These are phyloP conservation scores for Apiotrichum montevideense DNA, from an alignment of 1,284 basidiomycete genomes.

Conservation along the genomic window DNA sequence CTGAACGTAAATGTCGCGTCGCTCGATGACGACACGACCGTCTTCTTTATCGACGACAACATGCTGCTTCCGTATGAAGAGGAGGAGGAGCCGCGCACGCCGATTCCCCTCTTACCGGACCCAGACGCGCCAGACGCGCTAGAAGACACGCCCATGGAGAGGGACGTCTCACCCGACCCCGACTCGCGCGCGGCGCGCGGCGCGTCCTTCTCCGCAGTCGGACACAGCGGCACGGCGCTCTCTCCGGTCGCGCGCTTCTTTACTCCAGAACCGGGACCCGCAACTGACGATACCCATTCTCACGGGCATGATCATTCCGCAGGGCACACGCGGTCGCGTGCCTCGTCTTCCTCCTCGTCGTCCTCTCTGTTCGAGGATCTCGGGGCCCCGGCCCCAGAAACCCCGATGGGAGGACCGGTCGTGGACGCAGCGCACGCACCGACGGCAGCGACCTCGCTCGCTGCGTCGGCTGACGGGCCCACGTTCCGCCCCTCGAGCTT, in stretches of 20 bases:
- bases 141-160: neutral
- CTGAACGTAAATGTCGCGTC: constrained; percentile 7
- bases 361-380: neutral
- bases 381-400: neutral
- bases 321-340: neutral
- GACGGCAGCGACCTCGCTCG: neutral
- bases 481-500: neutral
- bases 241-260: too few relatives aligned
- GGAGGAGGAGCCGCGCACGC: neutral
- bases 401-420: neutral
- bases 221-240: neutral
- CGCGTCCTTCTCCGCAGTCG: neutral
- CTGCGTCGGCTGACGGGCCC: neutral
- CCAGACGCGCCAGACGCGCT: neutral
- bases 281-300: too few relatives aligned
- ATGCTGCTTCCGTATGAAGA: neutral
- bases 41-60: constrained; percentile 18
- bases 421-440: neutral
- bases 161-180: neutral
- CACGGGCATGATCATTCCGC: neutral
- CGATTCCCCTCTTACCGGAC: neutral
- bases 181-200: neutral
- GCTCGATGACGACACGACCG: constrained; percentile 13
- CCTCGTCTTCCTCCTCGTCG: neutral
- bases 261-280: too few relatives aligned